A percentile compares a stretch with the other conserved stretches of the same genome.
Conservation (phyloP, 1,139 yeast genomes). For the Oligophagozyma castellii region DNA sequence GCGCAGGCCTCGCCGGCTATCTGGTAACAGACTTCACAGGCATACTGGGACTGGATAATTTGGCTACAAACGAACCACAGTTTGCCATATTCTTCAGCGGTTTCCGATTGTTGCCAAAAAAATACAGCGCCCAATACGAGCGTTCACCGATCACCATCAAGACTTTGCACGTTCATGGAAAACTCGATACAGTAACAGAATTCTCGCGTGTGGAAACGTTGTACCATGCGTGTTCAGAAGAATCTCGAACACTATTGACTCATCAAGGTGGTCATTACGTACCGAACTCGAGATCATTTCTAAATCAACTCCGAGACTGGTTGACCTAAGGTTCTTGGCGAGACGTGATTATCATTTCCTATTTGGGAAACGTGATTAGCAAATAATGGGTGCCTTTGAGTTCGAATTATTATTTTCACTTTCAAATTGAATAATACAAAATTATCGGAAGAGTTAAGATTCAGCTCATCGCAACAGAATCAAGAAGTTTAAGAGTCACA, state of each 20-base stretch:
- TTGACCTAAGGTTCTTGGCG: too few species aligned
- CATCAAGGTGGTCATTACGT: constrained; percentile 87
- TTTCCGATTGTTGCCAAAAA: constrained; percentile 45
- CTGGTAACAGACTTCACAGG: constrained; percentile 32
- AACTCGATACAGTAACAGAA: constrained; percentile 79
- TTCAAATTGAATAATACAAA: too few species aligned
- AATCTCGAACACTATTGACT: constrained; percentile 35
- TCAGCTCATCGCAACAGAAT: too few species aligned
- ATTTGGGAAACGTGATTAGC: too few species aligned
- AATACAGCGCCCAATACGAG: constrained; percentile 37
- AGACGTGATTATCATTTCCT: too few species aligned
- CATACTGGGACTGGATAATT: constrained; percentile 17
- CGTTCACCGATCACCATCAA: constrained; percentile 35
- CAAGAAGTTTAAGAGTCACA: too few species aligned
- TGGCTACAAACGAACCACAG: constrained; percentile 36
- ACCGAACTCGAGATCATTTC: constrained; percentile 53
- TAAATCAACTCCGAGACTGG: constrained; percentile 48
- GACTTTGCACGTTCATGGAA: constrained; percentile 69
- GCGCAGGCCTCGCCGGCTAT: constrained; percentile 72
- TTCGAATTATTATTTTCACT: too few species aligned
- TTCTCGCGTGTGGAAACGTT: constrained; percentile 51
- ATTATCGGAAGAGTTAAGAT: too few species aligned
- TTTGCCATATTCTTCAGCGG: constrained; percentile 73
- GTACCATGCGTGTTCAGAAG: constrained; percentile 37
- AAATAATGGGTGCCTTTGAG: too few species aligned